phyloP scores from a whole-genome alignment of 2,329 filamentous ascomycete genomes.

The Ophiostoma sp. region DNA sequence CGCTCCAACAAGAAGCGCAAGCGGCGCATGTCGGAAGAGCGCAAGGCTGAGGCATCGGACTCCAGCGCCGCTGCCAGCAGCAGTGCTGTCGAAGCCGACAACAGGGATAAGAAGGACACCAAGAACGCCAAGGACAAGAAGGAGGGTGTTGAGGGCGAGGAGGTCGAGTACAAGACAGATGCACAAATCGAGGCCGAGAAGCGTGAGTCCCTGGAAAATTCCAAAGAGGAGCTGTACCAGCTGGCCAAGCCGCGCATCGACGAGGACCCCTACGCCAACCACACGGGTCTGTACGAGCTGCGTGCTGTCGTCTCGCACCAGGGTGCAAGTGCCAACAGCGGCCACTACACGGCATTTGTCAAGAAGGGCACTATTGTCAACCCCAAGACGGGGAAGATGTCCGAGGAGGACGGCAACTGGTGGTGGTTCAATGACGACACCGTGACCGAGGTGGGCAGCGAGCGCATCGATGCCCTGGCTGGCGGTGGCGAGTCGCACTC shows the following conservation, averaged over 20 bases:
- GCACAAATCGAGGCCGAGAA: constrained; percentile 86
- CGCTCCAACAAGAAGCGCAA: constrained; percentile 89
- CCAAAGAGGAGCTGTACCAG: constrained; percentile 81
- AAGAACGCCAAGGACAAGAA: constrained; percentile 29
- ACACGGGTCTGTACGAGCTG: constrained; percentile 91
- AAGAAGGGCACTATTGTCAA: constrained; percentile 79
- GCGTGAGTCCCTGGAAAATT: constrained; percentile 64
- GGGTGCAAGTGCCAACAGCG: constrained; percentile 91
- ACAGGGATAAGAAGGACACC: constrained; percentile 42
- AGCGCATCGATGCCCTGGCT: constrained; percentile 84
- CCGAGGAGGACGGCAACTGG: constrained; percentile 88
- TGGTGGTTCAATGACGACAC: constrained; percentile 99
- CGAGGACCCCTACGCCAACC: constrained; percentile 78
- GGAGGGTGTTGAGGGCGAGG: constrained; percentile 55
- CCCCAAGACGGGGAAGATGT: constrained; percentile 67
- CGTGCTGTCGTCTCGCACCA: constrained; percentile 94
- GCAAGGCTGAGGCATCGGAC: constrained; percentile 32
- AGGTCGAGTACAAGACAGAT: constrained; percentile 81
- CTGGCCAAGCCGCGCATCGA: constrained; percentile 70
- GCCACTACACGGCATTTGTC: constrained; percentile 96
- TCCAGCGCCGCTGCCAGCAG: constrained; percentile 31
- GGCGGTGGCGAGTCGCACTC: constrained; percentile 87
- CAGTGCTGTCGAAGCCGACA: constrained; percentile 37
- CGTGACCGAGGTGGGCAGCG: constrained; percentile 82
- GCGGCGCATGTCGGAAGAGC: constrained; percentile 42